Evolutionary conservation across 257 asterid genomes (phyloP), one percentile per base, ranked within the genome.

Genomic region (Solanum sitiens): DNA sequence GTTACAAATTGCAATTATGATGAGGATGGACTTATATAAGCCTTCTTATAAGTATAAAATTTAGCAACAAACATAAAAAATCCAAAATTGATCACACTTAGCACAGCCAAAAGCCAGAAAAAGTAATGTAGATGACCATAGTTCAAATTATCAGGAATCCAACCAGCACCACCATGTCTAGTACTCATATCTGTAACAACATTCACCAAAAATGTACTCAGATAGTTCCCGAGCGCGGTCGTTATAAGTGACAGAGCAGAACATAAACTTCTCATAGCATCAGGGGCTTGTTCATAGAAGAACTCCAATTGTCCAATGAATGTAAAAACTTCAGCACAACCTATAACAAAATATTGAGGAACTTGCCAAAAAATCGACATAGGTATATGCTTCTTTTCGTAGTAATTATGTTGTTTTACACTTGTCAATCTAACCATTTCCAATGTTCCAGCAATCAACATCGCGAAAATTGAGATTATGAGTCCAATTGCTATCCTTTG

Each of bases 261-360:
- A 75, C 95, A 90, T 18, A 94, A 33, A 40, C 94, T 93, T 86
- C 95, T 91, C 97, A 93, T 93, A 2, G 95, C 92, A 37, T 94
- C 96, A 0, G 98, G 98, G 1, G 95, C 95, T 87, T 93, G 95
- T 37, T 93, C 96, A 44, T 93, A 93, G 90, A 93, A 94, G 71
- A 94, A 93, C 82, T 94, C 98, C 21, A 94, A 39, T 83, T 93
- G 96, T 20, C 98, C 98, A 0, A 92, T 89, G 65, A 89, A 91
- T 0, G 94, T 90, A 45, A 94, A 92, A 8, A 93, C 98, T 87
- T 94, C 98, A 4, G 96, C 96, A 18, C 93, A 93, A 2, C 98
- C 98, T 7, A 93, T 91, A 70, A 94, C 87, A 86, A 94, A 93
- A 50, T 93, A 94, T 35, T 94, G 96, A 20, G 96, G 98, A 13